Conservation (phyloP, 805 yeast species). For the Pichia membranifaciens region DNA sequence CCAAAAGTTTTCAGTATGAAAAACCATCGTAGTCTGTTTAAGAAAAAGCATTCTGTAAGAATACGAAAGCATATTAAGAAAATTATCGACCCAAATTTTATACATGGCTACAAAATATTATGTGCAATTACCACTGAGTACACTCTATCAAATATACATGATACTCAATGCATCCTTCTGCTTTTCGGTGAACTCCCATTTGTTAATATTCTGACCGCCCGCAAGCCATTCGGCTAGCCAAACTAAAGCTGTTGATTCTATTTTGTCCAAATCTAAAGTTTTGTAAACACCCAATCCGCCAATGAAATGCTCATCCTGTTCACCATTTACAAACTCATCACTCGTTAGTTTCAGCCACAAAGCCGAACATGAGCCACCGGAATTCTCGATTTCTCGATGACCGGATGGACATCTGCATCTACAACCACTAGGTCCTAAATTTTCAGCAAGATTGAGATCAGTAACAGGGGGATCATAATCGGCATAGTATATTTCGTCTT, state of each 20-base stretch:
- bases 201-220: conserved; percentile 17
- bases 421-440: conserved; percentile 83
- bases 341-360: conserved; percentile 39
- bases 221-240: conserved; percentile 22
- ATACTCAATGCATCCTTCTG: conserved; percentile 15
- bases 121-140: no score
- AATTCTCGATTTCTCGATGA: conserved; percentile 52
- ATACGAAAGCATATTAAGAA: no score
- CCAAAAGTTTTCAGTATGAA: no score
- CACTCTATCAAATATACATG: background rate
- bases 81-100: no score
- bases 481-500: conserved; percentile 35
- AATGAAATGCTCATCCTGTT: conserved; percentile 5
- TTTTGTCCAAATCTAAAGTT: conserved; percentile 26
- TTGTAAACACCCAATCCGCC: conserved; percentile 12
- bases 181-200: conserved; percentile 24
- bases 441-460: conserved; percentile 5
- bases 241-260: conserved; percentile 22
- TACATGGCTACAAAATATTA: no score
- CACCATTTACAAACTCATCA: conserved; percentile 18
- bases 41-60: no score
- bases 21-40: no score
- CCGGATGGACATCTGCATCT: conserved; percentile 70
- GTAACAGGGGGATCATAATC: conserved; percentile 22
- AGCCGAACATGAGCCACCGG: conserved; percentile 44